Conservation (phyloP, 805 yeast genomes). For the Myxozyma neglecta region DNA sequence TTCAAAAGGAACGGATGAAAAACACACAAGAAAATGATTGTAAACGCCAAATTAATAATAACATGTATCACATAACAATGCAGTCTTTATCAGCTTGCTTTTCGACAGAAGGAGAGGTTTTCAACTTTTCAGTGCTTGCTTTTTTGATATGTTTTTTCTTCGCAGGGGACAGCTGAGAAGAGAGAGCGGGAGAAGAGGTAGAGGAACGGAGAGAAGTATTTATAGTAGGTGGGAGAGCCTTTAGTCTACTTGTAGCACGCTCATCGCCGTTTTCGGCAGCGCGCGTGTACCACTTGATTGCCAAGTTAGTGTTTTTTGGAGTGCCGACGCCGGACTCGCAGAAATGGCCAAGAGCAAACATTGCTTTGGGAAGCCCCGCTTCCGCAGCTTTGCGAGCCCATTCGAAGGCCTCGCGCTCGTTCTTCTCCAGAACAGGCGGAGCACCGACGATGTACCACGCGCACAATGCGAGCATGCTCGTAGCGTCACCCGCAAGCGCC, state of each 20-base stretch:
- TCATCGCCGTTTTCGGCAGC: conserved; percentile 67
- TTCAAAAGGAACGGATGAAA: too few relatives aligned
- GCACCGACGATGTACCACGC: conserved; percentile 96
- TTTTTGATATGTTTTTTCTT: not conserved
- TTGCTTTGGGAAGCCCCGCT: conserved; percentile 74
- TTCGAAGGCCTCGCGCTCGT: conserved; percentile 83
- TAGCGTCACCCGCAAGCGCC: conserved; percentile 82
- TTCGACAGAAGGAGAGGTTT: not conserved
- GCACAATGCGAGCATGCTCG: conserved; percentile 88
- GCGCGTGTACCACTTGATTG: conserved; percentile 70
- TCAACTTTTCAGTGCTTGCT: not conserved
- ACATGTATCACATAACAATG: conserved; percentile 17
- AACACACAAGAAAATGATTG: too few relatives aligned
- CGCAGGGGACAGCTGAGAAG: too few relatives aligned
- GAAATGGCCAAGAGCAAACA: conserved; percentile 79
- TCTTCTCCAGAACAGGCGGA: conserved; percentile 74
- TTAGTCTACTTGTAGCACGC: conserved; percentile 46
- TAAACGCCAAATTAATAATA: too few relatives aligned
- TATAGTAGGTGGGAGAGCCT: not conserved
- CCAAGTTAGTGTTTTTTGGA: conserved; percentile 53
- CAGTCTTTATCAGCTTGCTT: conserved; percentile 18
- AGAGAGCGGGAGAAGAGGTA: too few relatives aligned
- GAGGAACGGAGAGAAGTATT: too few relatives aligned
- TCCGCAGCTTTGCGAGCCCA: conserved; percentile 92
- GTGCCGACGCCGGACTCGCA: conserved; percentile 88